A percentile compares a stretch with the other conserved stretches of the same genome.
Conservation (phyloP, 331 rosid species). For the Acacia concinna region DNA sequence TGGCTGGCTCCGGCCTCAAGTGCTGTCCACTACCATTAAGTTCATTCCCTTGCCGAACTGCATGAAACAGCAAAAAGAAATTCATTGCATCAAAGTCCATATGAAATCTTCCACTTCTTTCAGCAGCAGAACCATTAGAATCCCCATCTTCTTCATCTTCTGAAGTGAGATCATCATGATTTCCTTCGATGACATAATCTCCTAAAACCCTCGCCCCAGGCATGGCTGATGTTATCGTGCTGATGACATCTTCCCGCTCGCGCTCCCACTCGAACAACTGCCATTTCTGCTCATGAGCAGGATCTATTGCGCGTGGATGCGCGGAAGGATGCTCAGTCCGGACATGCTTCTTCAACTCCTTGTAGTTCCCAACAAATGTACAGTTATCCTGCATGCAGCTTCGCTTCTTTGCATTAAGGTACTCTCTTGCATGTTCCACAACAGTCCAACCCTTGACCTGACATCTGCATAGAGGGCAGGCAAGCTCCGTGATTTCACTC, state of each 20-base stretch:
- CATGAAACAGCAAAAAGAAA: conserved; percentile 80
- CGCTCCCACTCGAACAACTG: conserved; percentile 88
- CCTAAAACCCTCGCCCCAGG: conserved; percentile 94
- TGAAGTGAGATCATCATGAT: conserved; percentile 51
- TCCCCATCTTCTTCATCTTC: conserved; percentile 77
- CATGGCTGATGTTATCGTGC: conserved; percentile 82
- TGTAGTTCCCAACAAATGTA: conserved; percentile 79
- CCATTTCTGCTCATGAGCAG: conserved; percentile 87
- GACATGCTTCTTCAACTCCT: conserved; percentile 86
- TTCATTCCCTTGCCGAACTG: conserved; percentile 78
- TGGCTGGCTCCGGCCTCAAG: conserved; percentile 56
- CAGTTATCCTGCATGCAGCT: conserved; percentile 93
- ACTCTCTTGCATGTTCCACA: conserved; percentile 89
- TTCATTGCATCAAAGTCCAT: conserved; percentile 82
- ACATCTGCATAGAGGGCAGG: conserved; percentile 97
- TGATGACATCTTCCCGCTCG: conserved; percentile 90
- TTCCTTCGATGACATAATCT: conserved; percentile 89
- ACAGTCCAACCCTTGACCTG: conserved; percentile 99
- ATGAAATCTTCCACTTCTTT: conserved; percentile 57
- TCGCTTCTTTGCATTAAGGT: conserved; percentile 75
- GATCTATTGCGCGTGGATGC: conserved; percentile 85
- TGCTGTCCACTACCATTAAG: conserved; percentile 41
- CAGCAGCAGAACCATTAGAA: conserved; percentile 35
- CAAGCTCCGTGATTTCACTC: conserved; percentile 70
- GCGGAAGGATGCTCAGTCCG: conserved; percentile 80